Conservation (phyloP, 495 filamentous ascomycete genomes). For the Xylaria flabelliformis region DNA sequence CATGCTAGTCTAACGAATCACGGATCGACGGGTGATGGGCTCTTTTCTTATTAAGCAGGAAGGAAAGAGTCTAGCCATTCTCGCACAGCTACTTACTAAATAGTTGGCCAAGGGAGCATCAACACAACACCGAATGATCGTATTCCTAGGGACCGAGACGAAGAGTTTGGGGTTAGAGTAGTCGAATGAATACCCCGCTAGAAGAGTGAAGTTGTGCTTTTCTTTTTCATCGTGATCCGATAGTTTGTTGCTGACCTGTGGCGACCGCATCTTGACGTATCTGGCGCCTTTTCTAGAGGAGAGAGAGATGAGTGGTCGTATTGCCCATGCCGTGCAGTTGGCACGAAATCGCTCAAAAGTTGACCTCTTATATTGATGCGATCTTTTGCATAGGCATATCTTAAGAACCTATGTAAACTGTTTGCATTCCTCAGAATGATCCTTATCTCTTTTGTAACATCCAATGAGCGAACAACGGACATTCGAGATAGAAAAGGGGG, state of each 20-base stretch:
- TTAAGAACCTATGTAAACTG: background rate
- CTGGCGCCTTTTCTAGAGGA: background rate
- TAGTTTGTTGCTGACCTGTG: constrained; percentile 15
- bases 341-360: constrained; percentile 24
- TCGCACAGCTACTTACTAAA: background rate
- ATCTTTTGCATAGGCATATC: constrained; percentile 19
- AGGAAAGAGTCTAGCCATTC: background rate
- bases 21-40: constrained; percentile 24
- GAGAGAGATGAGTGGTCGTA: constrained; percentile 19
- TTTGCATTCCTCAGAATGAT: constrained; percentile 11
- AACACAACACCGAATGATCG: background rate
- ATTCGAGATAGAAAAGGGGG: constrained; percentile 28
- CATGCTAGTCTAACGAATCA: constrained; percentile 33
- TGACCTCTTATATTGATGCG: constrained; percentile 11
- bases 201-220: constrained; percentile 12
- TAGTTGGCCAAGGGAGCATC: constrained; percentile 1
- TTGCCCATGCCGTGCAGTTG: constrained; percentile 11
- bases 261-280: constrained; percentile 11
- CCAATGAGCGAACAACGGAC: constrained; percentile 14
- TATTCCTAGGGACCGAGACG: background rate
- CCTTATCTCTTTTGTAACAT: background rate
- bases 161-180: background rate
- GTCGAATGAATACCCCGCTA: background rate
- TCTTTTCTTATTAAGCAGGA: constrained; percentile 11
- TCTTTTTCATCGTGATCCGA: constrained; percentile 13